Base-by-base conservation (phyloP, 1,284 basidiomycete species). In the Neotropicomus parvogracilis region DNA sequence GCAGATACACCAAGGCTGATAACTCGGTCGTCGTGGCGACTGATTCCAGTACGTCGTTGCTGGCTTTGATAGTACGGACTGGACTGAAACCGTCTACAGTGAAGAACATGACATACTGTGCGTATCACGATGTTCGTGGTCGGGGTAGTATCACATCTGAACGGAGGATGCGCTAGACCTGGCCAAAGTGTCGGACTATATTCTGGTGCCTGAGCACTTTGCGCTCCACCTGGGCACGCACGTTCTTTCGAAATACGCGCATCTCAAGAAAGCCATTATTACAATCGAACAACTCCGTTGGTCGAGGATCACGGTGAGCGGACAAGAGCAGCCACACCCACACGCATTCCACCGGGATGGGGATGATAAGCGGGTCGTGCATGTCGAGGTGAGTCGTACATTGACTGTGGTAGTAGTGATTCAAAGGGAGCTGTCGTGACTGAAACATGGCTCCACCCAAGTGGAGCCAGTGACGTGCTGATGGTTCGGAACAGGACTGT, bases 101-200 rank as follows among this genome's bases (percentile, higher is more conserved):
- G 68, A 97, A 97, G 75, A 95, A 97, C 70, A 95, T 95, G 46
- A 85, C 84, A 17, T 91, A 97, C 62, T 88, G 89, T 90, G 59
- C 35, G 79, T 68, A 9, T 9, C 16, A 16, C n/a, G 21, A 9
- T 27, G 27, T 14, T 33, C 20, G 24, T n/a, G n/a, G n/a, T 38
- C 19, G 2, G 2, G n/a, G 8, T 24, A 4, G 24, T 24, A 8
- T 24, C 2, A 6, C 34, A 34, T 41, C 24, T 16, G 26, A 31
- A 1, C 6, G 16, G 14, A 4, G 36, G n/a, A 10, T 5, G 24
- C 9, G n/a, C 19, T 55, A 92, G 88, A 90, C 63, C 72, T 94
- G 33, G 91, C 93, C 31, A 95, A 95, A 69, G 78, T 81, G 13
- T 95, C 91, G 0, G 88, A 91, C 5, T 78, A 95, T 61, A 78